phyloP scores from a whole-genome alignment of 1,139 yeast species.

The Taphrina confusa region DNA sequence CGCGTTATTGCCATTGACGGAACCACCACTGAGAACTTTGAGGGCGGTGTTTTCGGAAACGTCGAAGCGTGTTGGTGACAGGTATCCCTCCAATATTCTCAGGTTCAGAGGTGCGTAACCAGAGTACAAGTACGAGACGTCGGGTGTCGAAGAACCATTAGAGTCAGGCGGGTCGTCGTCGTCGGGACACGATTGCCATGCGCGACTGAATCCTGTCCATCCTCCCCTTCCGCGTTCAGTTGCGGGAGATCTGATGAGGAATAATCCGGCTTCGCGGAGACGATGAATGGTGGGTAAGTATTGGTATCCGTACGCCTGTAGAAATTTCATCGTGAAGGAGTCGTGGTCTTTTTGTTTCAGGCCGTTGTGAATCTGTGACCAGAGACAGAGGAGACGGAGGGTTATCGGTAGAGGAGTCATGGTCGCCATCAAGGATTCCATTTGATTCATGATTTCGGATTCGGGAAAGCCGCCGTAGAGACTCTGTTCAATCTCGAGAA shows the following conservation, averaged over 20 bases:
- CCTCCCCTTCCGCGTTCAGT: conserved; percentile 24
- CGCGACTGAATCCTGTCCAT: conserved; percentile 31
- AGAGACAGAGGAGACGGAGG: conserved; percentile 56
- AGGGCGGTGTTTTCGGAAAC: conserved; percentile 41
- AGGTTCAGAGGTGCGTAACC: conserved; percentile 54
- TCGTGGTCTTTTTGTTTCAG: conserved; percentile 62
- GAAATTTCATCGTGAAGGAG: conserved; percentile 53
- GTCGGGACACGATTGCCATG: conserved; percentile 44
- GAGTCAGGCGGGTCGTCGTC: conserved; percentile 41
- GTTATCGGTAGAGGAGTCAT: conserved; percentile 50
- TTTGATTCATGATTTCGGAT: conserved; percentile 53
- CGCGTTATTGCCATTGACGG: neutral
- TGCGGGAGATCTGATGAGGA: conserved; percentile 42
- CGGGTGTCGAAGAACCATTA: conserved; percentile 35
- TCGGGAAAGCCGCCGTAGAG: conserved; percentile 61
- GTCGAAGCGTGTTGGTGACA: conserved; percentile 44
- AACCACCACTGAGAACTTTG: neutral
- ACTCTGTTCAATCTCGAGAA: conserved; percentile 73
- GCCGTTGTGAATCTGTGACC: conserved; percentile 66
- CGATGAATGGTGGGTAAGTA: conserved; percentile 50
- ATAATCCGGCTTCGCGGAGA: conserved; percentile 50
- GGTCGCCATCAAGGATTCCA: conserved; percentile 56
- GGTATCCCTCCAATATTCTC: conserved; percentile 48
- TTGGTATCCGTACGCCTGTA: conserved; percentile 62
- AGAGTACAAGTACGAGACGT: conserved; percentile 50